Percentiles rank a stretch among this genome's conserved stretches.
Conservation (phyloP, 345 rosid species). For the Turnera subulata region DNA sequence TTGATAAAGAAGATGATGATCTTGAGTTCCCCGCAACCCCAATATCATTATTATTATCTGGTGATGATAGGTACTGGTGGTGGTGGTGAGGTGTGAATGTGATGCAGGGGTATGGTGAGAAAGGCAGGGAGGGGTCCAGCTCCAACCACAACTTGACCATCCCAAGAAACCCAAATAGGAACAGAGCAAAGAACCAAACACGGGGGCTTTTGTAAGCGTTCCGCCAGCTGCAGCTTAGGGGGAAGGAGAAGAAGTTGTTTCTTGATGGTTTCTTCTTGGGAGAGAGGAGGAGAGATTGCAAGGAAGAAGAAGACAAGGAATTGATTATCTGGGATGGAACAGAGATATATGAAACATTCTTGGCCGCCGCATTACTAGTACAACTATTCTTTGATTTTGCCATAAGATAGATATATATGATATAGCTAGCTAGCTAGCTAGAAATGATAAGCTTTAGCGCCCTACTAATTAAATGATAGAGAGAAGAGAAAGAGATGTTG, state of each 20-base stretch:
- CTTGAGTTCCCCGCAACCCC: background rate
- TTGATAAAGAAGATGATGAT: constrained; percentile 18
- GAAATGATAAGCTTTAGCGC: background rate
- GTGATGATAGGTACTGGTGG: too few relatives aligned
- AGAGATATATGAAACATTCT: constrained; percentile 25
- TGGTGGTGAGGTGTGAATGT: constrained; percentile 1
- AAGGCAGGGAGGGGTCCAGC: constrained; percentile 42
- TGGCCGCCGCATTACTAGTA: constrained; percentile 10
- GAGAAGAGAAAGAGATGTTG: background rate
- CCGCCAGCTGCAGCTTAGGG: too few relatives aligned
- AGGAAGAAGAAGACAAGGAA: constrained; percentile 50
- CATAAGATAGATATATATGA: constrained; percentile 10
- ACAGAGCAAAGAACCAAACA: constrained; percentile 49
- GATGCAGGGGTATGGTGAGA: constrained; percentile 48
- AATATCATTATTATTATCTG: too few relatives aligned
- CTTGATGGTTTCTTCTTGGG: constrained; percentile 51
- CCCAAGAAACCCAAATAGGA: constrained; percentile 51
- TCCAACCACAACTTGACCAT: constrained; percentile 44
- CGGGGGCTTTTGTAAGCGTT: constrained; percentile 39
- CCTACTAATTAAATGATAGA: background rate
- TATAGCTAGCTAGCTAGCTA: background rate
- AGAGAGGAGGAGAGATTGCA: constrained; percentile 56
- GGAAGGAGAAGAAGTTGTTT: constrained; percentile 24
- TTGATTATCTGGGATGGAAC: constrained; percentile 33
- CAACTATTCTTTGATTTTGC: constrained; percentile 20